These are phyloP conservation scores for Glycine latifolia DNA, from an alignment of 306 rosid genomes.

Conservation along the genomic window DNA sequence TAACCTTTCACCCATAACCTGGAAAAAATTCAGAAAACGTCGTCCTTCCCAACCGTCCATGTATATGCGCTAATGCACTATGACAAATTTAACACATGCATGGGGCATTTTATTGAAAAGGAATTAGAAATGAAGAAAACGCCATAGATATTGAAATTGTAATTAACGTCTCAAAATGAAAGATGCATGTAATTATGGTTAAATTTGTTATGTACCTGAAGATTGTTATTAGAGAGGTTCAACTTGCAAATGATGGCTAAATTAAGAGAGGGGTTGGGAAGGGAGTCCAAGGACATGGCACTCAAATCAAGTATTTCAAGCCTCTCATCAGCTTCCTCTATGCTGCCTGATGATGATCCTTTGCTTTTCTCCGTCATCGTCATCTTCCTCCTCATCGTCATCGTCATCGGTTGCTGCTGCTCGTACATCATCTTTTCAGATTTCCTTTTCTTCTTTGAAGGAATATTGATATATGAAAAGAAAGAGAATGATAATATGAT, in stretches of 20 bases:
- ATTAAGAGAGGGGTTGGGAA: conserved; percentile 77
- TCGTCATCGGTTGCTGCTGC: conserved; percentile 44
- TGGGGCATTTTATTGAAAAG: no score
- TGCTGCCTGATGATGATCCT: no score
- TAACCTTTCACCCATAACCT: no score
- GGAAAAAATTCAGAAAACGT: no score
- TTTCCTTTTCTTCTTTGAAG: background rate
- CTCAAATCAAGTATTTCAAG: conserved; percentile 78
- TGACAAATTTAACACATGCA: no score
- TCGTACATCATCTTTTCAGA: conserved; percentile 62
- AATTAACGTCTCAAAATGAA: no score
- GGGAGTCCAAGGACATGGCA: conserved; percentile 74
- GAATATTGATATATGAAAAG: background rate
- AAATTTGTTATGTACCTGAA: conserved; percentile 60
- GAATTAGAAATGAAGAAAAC: no score
- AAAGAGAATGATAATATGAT: background rate
- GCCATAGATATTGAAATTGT: no score
- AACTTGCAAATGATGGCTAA: conserved; percentile 72
- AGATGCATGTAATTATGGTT: background rate
- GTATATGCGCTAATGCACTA: no score
- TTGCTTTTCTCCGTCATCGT: background rate
- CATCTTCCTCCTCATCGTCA: conserved; percentile 1
- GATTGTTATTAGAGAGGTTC: conserved; percentile 92
- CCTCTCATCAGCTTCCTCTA: conserved; percentile 50
- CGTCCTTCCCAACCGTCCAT: no score